These are phyloP conservation scores for Beauveria australis DNA, from an alignment of 2,329 filamentous ascomycete genomes.

Conservation along the genomic window DNA sequence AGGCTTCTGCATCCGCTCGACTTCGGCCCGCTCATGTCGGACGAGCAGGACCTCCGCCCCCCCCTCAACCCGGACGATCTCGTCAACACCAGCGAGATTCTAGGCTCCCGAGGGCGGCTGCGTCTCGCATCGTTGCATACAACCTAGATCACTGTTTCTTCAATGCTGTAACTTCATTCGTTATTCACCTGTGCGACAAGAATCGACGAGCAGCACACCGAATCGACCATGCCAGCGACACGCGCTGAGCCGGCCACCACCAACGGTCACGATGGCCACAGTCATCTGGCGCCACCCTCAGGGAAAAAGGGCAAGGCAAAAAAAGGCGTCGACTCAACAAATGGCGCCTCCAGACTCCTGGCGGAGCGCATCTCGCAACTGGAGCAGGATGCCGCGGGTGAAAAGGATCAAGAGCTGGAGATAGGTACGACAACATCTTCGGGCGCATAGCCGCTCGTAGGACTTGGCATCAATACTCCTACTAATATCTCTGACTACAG, in stretches of 20 bases:
- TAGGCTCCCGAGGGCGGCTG: background rate
- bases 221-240: conserved; percentile 28
- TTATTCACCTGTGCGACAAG: conserved; percentile 12
- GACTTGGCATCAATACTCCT: background rate
- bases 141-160: background rate
- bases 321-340: conserved; percentile 75
- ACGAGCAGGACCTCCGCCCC: conserved; percentile 3
- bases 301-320: conserved; percentile 77
- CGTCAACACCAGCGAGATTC: background rate
- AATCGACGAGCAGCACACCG: conserved; percentile 15
- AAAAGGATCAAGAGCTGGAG: conserved; percentile 92
- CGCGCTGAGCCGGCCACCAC: conserved; percentile 33
- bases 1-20: background rate
- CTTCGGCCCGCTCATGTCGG: conserved; percentile 2
- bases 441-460: background rate
- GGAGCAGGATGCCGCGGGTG: conserved; percentile 84
- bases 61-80: background rate
- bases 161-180: conserved; percentile 2
- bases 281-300: conserved; percentile 33
- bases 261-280: conserved; percentile 34
- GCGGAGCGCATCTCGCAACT: conserved; percentile 91
- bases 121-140: background rate
- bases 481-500: conserved; percentile 38
- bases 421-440: conserved; percentile 57
- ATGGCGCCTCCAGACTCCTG: conserved; percentile 84